Evolutionary conservation across 2,329 filamentous ascomycete genomes (phyloP).

Genomic region (Fusarium caatingaense): DNA sequence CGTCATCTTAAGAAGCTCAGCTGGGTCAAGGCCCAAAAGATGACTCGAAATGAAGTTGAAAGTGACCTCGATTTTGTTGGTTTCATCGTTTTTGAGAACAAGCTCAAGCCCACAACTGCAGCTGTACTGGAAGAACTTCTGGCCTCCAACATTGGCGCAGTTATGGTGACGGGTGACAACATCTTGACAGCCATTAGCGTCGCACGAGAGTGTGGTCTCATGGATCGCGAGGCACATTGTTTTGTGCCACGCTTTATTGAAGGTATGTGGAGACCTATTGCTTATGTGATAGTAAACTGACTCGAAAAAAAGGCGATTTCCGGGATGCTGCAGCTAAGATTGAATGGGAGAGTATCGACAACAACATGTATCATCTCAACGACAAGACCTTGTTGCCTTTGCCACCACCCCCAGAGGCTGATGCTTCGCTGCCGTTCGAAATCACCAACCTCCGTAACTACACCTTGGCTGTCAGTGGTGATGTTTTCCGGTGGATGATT

Average conservation of each 20-base stretch:
- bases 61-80: conserved; percentile 86
- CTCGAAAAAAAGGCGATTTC: conserved; percentile 66
- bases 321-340: conserved; percentile 79
- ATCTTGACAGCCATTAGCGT: conserved; percentile 97
- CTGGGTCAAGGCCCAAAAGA: conserved; percentile 95
- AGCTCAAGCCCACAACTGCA: conserved; percentile 88
- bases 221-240: conserved; percentile 85
- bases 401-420: conserved; percentile 74
- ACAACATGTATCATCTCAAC: conserved; percentile 81
- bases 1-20: conserved; percentile 88
- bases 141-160: conserved; percentile 83
- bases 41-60: conserved; percentile 88
- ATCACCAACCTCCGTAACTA: conserved; percentile 86
- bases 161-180: conserved; percentile 99
- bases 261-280: conserved; percentile 57
- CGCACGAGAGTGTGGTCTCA: conserved; percentile 86
- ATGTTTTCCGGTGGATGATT: conserved; percentile 96
- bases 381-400: conserved; percentile 82
- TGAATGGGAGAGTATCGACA: conserved; percentile 95
- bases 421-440: conserved; percentile 87
- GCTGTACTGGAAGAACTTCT: conserved; percentile 84
- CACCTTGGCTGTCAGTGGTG: conserved; percentile 87
- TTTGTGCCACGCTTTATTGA: conserved; percentile 91
- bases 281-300: conserved; percentile 20
- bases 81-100: conserved; percentile 99